Evolutionary conservation across 306 rosid species (phyloP), one percentile per base, ranked within the genome.

Genomic region (Dalbergia oliveri): DNA sequence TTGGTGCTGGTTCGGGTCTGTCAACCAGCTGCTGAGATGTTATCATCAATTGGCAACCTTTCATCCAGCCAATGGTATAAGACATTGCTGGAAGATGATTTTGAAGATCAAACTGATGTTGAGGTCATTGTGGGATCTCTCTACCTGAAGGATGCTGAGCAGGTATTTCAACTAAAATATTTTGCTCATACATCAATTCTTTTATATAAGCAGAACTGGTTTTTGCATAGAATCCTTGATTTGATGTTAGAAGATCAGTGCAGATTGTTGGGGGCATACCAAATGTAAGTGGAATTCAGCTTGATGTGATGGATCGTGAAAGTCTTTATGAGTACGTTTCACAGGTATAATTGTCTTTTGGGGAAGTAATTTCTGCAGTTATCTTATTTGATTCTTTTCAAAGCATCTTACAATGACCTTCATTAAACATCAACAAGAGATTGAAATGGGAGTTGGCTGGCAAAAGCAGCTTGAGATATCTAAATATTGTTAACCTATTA

Each of bases 1-100:
- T 95, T 77, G 99, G 99, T 19, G 99, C 99, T 11, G 99, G 99
- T 23, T 23, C 86, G 98, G 62, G 98, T 95, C 78, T 95, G 99
- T 83, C 91, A 83, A 80, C 99, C 99, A 57, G 98, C 99, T 57
- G 97, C 92, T 2, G 91, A 91, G 78, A 78, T 95, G 82, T 69
- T 95, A 77, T 89, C 92, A 16, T 91, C 98, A 71, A 16, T 84
- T 72, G 90, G 98, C 84, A 85, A 68, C 33, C 58, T 15, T 68
- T 84, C 94, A 66, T 85, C 88, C 45, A 62, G 72, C 37, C 80
- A 79, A 23, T 83, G 87, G 89, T 78, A 44, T 83, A 83, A 88
- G 84, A 69, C 89, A 76, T 78, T 79, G 78, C 56, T 82, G 53
- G 93, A 87, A 77, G 87, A 90, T 63, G 88, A 90, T 76, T 72